Percentiles rank a stretch among this genome's conserved stretches.
Evolutionary conservation across 345 rosid species (phyloP).

Genomic region (Hibiscus syriacus): DNA sequence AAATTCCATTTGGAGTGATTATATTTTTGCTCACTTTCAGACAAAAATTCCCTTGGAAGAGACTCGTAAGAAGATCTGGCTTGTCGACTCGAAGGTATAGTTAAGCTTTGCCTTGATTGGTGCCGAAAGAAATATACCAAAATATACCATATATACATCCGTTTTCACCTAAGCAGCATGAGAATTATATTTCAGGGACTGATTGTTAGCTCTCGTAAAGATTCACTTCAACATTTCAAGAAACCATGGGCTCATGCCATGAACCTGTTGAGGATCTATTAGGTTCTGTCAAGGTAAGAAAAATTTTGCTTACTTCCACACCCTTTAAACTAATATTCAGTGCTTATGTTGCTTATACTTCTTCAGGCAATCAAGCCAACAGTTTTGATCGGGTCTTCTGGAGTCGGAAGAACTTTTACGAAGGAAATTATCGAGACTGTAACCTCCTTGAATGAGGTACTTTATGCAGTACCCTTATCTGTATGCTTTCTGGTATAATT

Average conservation of each 20-base stretch:
- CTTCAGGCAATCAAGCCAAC: slow-evolving; percentile 81
- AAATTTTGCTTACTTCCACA: neutral
- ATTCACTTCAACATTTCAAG: slow-evolving; percentile 88
- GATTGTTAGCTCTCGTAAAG: slow-evolving; percentile 73
- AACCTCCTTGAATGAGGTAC: slow-evolving; percentile 78
- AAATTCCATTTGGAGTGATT: neutral
- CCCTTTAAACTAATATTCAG: neutral
- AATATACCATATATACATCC: neutral
- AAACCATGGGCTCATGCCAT: slow-evolving; percentile 97
- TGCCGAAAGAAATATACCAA: neutral
- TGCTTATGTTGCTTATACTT: neutral
- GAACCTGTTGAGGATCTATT: slow-evolving; percentile 65
- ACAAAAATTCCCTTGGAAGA: slow-evolving; percentile 64
- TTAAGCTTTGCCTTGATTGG: slow-evolving; percentile 13
- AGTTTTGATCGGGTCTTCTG: slow-evolving; percentile 82
- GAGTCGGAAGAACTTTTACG: slow-evolving; percentile 79
- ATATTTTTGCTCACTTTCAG: slow-evolving; percentile 28
- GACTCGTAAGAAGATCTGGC: slow-evolving; percentile 88
- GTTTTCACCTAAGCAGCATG: neutral
- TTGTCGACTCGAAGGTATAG: slow-evolving; percentile 86
- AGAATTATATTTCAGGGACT: slow-evolving; percentile 49
- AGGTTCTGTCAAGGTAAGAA: slow-evolving; percentile 66
- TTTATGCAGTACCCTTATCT: neutral
- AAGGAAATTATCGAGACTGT: slow-evolving; percentile 85
- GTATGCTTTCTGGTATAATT: neutral